A percentile compares a stretch with the other conserved stretches of the same genome.
These are phyloP conservation scores for Phytophthora colocasiae DNA, from an alignment of 352 stramenopile species.

Conservation along the genomic window DNA sequence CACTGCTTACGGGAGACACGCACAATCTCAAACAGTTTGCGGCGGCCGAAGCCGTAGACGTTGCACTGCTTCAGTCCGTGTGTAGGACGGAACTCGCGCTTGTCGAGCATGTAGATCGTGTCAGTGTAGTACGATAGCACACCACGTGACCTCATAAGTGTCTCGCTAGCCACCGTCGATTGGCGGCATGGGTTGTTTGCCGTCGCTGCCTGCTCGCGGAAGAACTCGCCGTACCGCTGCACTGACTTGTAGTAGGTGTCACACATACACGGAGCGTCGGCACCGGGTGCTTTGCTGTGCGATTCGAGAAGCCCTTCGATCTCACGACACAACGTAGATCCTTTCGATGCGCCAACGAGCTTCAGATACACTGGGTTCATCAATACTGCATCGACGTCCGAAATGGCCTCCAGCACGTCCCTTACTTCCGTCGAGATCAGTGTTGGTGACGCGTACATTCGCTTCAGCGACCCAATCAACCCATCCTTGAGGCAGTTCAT, in stretches of 20 bases:
- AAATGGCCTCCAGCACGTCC: conserved; percentile 76
- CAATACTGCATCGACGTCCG: conserved; percentile 76
- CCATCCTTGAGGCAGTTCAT: conserved; percentile 70
- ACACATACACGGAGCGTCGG: conserved; percentile 69
- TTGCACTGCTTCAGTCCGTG: conserved; percentile 73
- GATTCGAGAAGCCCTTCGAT: conserved; percentile 64
- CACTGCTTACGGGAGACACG: conserved; percentile 78
- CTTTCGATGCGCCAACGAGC: conserved; percentile 63
- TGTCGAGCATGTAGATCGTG: conserved; percentile 85
- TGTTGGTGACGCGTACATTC: conserved; percentile 60
- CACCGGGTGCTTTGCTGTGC: conserved; percentile 42
- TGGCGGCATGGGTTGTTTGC: conserved; percentile 46
- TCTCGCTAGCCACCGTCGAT: conserved; percentile 79
- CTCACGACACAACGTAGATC: conserved; percentile 59
- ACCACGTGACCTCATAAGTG: conserved; percentile 73
- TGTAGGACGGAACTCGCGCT: conserved; percentile 72
- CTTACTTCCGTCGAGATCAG: conserved; percentile 76
- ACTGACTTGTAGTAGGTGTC: conserved; percentile 75
- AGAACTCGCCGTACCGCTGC: conserved; percentile 74
- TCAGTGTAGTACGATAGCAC: conserved; percentile 85
- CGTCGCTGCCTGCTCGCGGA: conserved; percentile 53
- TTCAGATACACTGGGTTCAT: conserved; percentile 61
- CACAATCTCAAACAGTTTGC: conserved; percentile 82
- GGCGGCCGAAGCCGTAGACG: conserved; percentile 80
- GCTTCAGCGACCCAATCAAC: conserved; percentile 66